Conservation (phyloP, 495 filamentous ascomycete genomes). For the Pseudevernia furfuracea region DNA sequence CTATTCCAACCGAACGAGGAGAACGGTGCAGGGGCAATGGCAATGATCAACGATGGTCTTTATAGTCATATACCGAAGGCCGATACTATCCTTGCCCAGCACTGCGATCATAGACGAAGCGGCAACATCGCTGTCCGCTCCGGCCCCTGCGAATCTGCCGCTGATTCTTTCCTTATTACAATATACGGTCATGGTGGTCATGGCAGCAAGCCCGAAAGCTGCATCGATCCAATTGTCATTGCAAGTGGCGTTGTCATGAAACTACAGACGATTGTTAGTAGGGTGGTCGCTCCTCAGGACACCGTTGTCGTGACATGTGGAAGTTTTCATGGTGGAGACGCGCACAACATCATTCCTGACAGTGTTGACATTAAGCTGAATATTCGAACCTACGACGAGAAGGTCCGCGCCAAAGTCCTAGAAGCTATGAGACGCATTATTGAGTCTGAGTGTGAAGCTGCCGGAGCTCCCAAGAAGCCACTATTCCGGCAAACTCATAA, state of each 20-base stretch:
- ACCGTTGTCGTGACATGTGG: slow-evolving; percentile 40
- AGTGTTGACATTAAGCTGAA: slow-evolving; percentile 42
- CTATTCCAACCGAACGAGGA: slow-evolving; percentile 62
- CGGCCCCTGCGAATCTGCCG: slow-evolving; percentile 37
- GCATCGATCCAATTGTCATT: slow-evolving; percentile 52
- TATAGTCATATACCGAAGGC: slow-evolving; percentile 47
- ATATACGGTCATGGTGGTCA: slow-evolving; percentile 49
- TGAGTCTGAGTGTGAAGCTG: slow-evolving; percentile 45
- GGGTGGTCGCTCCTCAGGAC: slow-evolving; percentile 49
- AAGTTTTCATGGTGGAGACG: slow-evolving; percentile 43
- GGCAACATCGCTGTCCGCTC: slow-evolving; percentile 36
- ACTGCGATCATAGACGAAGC: slow-evolving; percentile 39
- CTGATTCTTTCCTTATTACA: slow-evolving; percentile 39
- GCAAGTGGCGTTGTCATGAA: slow-evolving; percentile 43
- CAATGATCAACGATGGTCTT: slow-evolving; percentile 56
- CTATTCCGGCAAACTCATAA: too few species aligned
- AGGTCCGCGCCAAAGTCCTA: slow-evolving; percentile 38
- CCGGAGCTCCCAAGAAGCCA: slow-evolving; percentile 33
- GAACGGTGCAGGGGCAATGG: slow-evolving; percentile 44
- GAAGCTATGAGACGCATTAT: slow-evolving; percentile 45
- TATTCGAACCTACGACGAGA: slow-evolving; percentile 37
- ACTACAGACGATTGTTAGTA: slow-evolving; percentile 48
- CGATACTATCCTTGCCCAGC: slow-evolving; percentile 50
- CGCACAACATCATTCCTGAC: slow-evolving; percentile 49
- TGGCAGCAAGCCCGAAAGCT: slow-evolving; percentile 1